Percentiles rank a stretch among this genome's conserved stretches.
Evolutionary conservation across 2,329 filamentous ascomycete species (phyloP).

Genomic region (Fusarium scirpi): DNA sequence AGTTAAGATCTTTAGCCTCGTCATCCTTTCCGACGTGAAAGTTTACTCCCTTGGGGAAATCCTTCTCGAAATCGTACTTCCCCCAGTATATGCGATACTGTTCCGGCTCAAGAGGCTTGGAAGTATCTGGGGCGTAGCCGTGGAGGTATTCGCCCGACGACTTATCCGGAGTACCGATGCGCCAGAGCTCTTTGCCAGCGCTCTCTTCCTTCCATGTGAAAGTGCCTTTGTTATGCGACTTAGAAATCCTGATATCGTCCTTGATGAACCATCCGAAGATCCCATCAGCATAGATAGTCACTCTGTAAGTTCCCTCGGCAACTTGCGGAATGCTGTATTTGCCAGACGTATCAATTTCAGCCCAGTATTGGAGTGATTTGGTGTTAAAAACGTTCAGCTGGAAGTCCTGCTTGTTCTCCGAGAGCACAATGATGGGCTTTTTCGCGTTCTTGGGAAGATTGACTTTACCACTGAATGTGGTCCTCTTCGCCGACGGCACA

Average conservation of each 20-base stretch:
- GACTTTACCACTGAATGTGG: constrained; percentile 25
- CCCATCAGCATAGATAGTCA: constrained; percentile 32
- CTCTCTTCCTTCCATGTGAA: constrained; percentile 35
- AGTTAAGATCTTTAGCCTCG: constrained; percentile 65
- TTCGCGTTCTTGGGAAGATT: constrained; percentile 28
- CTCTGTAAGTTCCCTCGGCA: constrained; percentile 30
- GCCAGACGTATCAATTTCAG: constrained; percentile 60
- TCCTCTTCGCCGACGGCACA: constrained; percentile 15
- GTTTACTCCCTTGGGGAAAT: constrained; percentile 68
- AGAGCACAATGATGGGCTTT: constrained; percentile 64
- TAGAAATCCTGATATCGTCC: constrained; percentile 56
- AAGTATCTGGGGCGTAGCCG: constrained; percentile 61
- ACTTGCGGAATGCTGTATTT: constrained; percentile 38
- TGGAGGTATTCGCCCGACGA: constrained; percentile 69
- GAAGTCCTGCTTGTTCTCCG: constrained; percentile 46
- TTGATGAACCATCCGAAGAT: constrained; percentile 39
- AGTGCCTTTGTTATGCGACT: not conserved
- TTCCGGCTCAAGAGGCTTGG: constrained; percentile 62
- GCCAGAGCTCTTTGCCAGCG: constrained; percentile 32
- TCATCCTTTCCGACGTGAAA: constrained; percentile 66
- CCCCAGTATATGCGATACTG: constrained; percentile 71
- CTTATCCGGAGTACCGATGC: constrained; percentile 58
- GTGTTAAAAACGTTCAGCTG: constrained; percentile 60
- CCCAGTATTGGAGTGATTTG: constrained; percentile 71
- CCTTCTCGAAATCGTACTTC: constrained; percentile 66